These are phyloP conservation scores for Hsuehochloa calcarea DNA, from an alignment of 176 grass and related monocot species.

Conservation along the genomic window DNA sequence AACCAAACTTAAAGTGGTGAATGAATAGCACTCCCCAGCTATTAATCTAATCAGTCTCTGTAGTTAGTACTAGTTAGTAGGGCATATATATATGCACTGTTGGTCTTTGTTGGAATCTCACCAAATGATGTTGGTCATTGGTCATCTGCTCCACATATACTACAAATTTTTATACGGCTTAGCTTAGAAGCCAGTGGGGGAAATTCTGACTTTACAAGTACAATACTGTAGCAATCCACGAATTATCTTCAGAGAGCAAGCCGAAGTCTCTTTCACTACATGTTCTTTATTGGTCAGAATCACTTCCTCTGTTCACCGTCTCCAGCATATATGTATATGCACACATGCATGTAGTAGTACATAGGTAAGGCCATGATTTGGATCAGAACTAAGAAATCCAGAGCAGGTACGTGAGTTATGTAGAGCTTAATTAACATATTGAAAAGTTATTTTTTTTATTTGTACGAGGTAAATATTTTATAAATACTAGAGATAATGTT, in stretches of 20 bases:
- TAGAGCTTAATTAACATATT: too few relatives aligned
- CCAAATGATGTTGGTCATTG: conserved; percentile 15
- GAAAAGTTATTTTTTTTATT: too few relatives aligned
- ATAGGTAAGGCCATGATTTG: neutral
- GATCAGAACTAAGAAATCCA: too few relatives aligned
- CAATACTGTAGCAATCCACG: neutral
- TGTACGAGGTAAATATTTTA: too few relatives aligned
- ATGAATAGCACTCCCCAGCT: neutral
- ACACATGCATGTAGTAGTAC: neutral
- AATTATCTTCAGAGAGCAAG: neutral
- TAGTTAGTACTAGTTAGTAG: neutral
- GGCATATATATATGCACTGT: neutral
- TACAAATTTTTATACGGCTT: neutral
- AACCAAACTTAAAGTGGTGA: neutral
- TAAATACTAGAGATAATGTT: too few relatives aligned
- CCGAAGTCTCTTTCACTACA: neutral
- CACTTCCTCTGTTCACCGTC: neutral
- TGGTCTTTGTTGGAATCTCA: neutral
- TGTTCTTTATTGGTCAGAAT: neutral
- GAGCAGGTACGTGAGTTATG: too few relatives aligned
- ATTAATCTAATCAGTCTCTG: neutral
- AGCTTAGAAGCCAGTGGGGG: conserved; percentile 3
- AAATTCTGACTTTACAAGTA: conserved; percentile 10
- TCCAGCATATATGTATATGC: neutral
- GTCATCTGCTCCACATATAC: conserved; percentile 24